Conservation (phyloP, 73 alveolate genomes). For the Tetrahymena thermophila region DNA sequence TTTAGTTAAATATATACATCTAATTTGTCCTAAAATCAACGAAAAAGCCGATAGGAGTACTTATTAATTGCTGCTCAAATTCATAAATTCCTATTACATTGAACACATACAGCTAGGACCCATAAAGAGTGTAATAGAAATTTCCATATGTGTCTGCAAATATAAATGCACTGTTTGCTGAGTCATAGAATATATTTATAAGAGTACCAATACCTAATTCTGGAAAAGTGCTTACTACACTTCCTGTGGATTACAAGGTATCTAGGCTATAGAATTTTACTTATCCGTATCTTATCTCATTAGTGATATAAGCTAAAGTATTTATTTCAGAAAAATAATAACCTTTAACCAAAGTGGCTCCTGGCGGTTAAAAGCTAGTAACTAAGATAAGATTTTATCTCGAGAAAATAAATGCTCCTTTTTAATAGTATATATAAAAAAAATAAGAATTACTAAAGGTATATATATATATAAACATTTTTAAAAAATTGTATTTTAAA, state of each 20-base stretch:
- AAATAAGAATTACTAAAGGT: no score
- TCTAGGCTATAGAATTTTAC: not conserved
- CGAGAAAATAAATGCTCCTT: not conserved
- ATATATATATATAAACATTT: no score
- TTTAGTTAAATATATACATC: not conserved
- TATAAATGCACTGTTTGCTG: not conserved
- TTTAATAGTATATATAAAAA: no score
- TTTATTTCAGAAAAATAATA: not conserved
- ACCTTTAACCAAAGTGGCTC: not conserved
- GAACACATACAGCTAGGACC: not conserved
- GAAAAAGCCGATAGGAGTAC: not conserved
- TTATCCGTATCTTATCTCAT: not conserved
- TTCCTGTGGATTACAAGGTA: not conserved
- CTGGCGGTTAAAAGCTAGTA: not conserved
- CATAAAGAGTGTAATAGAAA: not conserved
- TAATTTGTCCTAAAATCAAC: not conserved
- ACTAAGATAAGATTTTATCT: not conserved
- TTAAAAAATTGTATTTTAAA: no score
- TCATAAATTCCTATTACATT: not conserved
- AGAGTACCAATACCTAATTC: not conserved
- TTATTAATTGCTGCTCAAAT: no score
- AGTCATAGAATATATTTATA: not conserved
- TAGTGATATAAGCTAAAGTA: not conserved
- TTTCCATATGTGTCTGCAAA: not conserved
- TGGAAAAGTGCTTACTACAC: not conserved